Evolutionary conservation across 2,329 filamentous ascomycete species (phyloP), one percentile per base, ranked within the genome.

Genomic region (Tolypocladium tundrense): DNA sequence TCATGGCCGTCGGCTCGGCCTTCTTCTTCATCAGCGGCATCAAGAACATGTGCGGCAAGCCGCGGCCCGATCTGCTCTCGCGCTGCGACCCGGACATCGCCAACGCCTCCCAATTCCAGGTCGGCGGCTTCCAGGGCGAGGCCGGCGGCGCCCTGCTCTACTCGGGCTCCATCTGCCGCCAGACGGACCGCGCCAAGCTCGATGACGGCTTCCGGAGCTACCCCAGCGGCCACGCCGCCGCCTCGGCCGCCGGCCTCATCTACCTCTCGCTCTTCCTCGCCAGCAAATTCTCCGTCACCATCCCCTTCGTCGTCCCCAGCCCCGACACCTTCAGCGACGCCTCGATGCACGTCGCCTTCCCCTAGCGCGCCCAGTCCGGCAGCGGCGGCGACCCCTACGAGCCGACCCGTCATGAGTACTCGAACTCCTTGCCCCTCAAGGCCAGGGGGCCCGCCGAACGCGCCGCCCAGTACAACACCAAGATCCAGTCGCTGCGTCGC

Each of bases 221-320:
- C 53, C 75, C 75, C 41, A 76, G 73, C 57, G 75, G 75, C n/a
- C 75, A 77, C 66, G 68, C 75, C 7, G 91, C 87, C 45, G 86
- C 88, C 60, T 82, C 88, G 5, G 90, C 90, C 64, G 86, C 87
- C 13, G 92, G 92, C 1, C 76, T 97, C 56, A 83, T 91, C 56
- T 96, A 97, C 70, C 81, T 96, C 19, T 88, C 88, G 1, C 83
- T 97, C 55, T 97, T 91, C 78, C 80, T 97, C 27, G 90, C 89
- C 63, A 88, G 86, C 72, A 93, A 92, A 70, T 88, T 93, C 66
- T 82, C 85, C 59, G 85, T 92, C 61, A 86, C 83, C 11, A 79
- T 91, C 39, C 88, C 89, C 1, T 89, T 87, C 69, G 80, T 89
- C 11, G 78, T 81, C 8, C 77, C 77, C 0, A 73, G 75, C 21